phyloP scores from a whole-genome alignment of 495 filamentous ascomycete species.

The Trichoderma orchidacearum region DNA sequence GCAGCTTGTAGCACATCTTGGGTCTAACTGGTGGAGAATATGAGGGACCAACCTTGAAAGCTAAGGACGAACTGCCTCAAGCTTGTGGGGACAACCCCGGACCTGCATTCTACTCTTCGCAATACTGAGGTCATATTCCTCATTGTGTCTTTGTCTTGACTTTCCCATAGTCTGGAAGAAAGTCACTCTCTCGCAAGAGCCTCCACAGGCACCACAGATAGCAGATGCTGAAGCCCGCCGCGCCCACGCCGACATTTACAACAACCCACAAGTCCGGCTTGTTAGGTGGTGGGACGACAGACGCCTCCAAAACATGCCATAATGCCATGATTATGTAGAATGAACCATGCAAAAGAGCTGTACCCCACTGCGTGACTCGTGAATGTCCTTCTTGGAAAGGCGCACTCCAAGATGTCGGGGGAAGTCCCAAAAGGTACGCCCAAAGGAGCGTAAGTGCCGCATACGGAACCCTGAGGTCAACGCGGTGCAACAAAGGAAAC shows the following conservation, averaged over 20 bases:
- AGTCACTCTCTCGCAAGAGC: constrained; percentile 46
- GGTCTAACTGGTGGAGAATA: too few species aligned
- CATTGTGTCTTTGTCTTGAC: constrained; percentile 26
- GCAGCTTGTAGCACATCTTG: too few species aligned
- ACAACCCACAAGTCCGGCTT: constrained; percentile 96
- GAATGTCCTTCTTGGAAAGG: constrained; percentile 41
- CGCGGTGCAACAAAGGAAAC: constrained; percentile 77
- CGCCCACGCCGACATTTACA: constrained; percentile 71
- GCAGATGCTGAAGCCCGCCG: constrained; percentile 70
- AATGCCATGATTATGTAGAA: constrained; percentile 65
- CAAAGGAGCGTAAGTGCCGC: constrained; percentile 70
- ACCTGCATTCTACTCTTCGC: too few species aligned
- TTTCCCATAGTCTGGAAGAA: constrained; percentile 15
- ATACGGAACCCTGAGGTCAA: constrained; percentile 75
- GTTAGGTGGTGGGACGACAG: constrained; percentile 46
- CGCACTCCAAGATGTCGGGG: constrained; percentile 55
- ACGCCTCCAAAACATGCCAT: constrained; percentile 68
- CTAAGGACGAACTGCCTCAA: too few species aligned
- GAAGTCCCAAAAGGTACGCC: constrained; percentile 80
- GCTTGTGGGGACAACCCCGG: too few species aligned
- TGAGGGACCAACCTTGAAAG: too few species aligned
- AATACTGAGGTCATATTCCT: too few species aligned
- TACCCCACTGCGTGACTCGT: constrained; percentile 32
- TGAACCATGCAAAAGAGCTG: constrained; percentile 51
- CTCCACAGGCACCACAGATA: constrained; percentile 82